Evolutionary conservation across 164 flowering plant genomes (phyloP), one percentile per base, ranked within the genome.

Genomic region (Stephania yunnanensis): DNA sequence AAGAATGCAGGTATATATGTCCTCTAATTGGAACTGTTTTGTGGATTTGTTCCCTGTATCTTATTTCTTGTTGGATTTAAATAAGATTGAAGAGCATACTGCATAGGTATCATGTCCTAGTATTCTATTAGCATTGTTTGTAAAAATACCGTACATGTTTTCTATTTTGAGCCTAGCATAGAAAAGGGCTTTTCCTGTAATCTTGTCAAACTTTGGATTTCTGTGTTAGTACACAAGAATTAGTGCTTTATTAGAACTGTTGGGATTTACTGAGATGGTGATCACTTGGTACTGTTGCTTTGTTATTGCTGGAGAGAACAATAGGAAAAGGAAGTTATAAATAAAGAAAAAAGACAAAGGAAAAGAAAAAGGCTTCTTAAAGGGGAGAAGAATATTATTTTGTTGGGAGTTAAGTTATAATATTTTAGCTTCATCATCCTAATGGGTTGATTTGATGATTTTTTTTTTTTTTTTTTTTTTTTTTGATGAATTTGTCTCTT

Each of bases 1-100:
- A 88, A 86, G 87, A 83, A 70, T 79, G 84, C 80, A 79, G 80
- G 20, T 50, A 76, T 79, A n/a, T 76, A 20, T 67, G 46, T 70
- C 20, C 68, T 52, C 74, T 52, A 61, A 75, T 69, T 42, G 25
- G 36, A 52, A 12, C 73, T 53, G 46, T 65, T 66, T 70, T 73
- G 8, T 22, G 71, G 22, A 31, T 50, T 72, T 53, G 9, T 46
- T 13, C 70, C 74, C 42, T 73, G 76, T 73, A 64, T 65, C 46
- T 13, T 64, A 69, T 64, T 76, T 46, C 74, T 55, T 48, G 70
- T 50, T 46, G 71, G 58, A 68, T 73, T 73, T 22, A 10, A 72
- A 68, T 72, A 67, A 73, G 52, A 75, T 46, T 69, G 42, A 67
- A 75, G 55, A 69, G 17, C 20, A n/a, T n/a, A n/a, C n/a, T n/a